Base-by-base conservation (phyloP, 2,329 filamentous ascomycete species). In the Pseudopyrenochaeta lycopersici region DNA sequence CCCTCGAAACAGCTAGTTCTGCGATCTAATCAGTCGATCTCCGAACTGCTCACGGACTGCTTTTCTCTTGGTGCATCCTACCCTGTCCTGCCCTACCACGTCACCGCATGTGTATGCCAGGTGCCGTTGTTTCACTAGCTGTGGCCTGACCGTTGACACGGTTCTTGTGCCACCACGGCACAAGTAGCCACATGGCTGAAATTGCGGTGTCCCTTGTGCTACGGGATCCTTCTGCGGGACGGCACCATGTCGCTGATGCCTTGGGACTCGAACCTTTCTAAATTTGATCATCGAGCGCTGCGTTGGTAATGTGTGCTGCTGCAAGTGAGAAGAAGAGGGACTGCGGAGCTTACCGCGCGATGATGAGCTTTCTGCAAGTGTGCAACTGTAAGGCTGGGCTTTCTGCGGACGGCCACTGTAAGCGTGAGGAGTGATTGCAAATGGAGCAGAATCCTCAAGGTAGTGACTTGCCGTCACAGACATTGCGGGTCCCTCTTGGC, bases 171-270 rank as follows among this genome's bases (percentile, higher is more conserved):
- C 31, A 7, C 35, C 21, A 29, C 32, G 12, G 44, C 29, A 52
- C 52, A 41, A 48, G 27, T 47, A 49, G 43, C 46, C 54, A 57
- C 47, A 52, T 60, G 44, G 57, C 54, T 45, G 36, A 56, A 59
- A 56, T 27, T 46, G 51, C 47, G 50, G 54, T 49, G 45, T 50
- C 49, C 21, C 36, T 35, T 52, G 56, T 49, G 20, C 42, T 9
- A 51, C 46, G 27, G 18, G 27, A 41, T 17, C 23, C 36, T 52
- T 38, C 20, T 15, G 12, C 33, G 23, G 23, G 33, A 31, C n/a
- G 18, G 35, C 17, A 38, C n/a, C 20, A 32, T 51, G 41, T 46
- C 33, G 49, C 49, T 46, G 49, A 33, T 51, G 41, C 49, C 27
- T 42, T 41, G 18, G 41, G 32, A 41, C 12, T 29, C 21, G 21